Conservation (phyloP, 768 basidiomycete genomes). For the Boletus sp. region DNA sequence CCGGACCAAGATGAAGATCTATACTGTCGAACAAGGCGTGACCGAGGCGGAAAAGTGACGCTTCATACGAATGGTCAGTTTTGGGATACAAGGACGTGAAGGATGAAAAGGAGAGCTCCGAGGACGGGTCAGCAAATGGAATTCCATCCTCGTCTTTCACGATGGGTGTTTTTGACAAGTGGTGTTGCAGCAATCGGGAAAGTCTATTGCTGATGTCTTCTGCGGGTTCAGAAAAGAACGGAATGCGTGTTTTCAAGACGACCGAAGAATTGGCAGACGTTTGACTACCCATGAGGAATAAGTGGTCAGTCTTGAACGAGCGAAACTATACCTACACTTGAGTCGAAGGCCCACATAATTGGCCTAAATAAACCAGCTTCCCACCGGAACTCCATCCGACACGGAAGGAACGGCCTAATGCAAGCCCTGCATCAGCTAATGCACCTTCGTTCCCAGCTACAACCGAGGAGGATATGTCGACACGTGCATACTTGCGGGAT, state of each 20-base stretch:
- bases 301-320: conserved; percentile 2
- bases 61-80: conserved; percentile 71
- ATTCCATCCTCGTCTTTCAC: conserved; percentile 64
- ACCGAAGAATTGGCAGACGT: conserved; percentile 61
- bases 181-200: conserved; percentile 69
- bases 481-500: conserved; percentile 77
- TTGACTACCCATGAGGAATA: conserved; percentile 37
- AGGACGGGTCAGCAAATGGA: conserved; percentile 66
- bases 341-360: conserved; percentile 58
- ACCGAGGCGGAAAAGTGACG: conserved; percentile 84
- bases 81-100: conserved; percentile 70
- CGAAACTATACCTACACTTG: conserved; percentile 45
- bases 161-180: conserved; percentile 72
- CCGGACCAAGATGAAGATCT: conserved; percentile 55
- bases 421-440: conserved; percentile 78
- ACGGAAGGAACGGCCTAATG: conserved; percentile 83
- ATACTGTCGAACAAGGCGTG: conserved; percentile 86
- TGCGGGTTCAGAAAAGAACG: conserved; percentile 36
- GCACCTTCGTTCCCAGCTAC: conserved; percentile 63
- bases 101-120: conserved; percentile 71
- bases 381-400: conserved; percentile 90
- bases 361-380: conserved; percentile 71
- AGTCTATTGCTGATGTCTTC: conserved; percentile 42
- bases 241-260: conserved; percentile 51
- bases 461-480: conserved; percentile 65